Evolutionary conservation across 441 rosid species (phyloP).

Genomic region (Croton setiger): DNA sequence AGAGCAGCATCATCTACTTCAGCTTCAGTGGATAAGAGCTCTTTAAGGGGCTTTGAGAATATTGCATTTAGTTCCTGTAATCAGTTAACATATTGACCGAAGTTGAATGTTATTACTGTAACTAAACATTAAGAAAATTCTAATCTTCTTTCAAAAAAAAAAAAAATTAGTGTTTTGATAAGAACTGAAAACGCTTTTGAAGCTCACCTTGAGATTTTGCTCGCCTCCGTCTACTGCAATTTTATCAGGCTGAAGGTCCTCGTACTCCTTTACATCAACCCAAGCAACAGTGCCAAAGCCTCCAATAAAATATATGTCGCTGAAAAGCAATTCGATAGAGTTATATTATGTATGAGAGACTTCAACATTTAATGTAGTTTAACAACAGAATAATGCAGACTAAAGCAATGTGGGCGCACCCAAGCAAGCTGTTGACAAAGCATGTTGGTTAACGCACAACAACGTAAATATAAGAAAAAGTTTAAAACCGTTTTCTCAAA

Average conservation of each 20-base stretch:
- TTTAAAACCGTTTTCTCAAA: background rate
- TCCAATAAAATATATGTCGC: constrained; percentile 97
- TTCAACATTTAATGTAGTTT: too few species aligned
- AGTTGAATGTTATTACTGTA: too few species aligned
- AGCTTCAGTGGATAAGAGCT: constrained; percentile 51
- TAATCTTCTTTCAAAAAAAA: too few species aligned
- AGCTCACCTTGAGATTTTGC: constrained; percentile 73
- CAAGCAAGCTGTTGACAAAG: background rate
- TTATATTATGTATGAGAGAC: too few species aligned
- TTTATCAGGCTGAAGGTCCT: constrained; percentile 79
- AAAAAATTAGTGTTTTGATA: too few species aligned
- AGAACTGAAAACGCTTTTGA: constrained; percentile 5
- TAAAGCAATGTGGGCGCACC: background rate
- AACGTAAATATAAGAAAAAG: background rate
- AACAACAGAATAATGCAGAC: constrained; percentile 2
- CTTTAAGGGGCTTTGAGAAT: constrained; percentile 77
- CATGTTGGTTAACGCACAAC: background rate
- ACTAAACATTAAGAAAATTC: too few species aligned
- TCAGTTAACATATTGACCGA: too few species aligned
- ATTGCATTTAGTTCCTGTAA: constrained; percentile 73
- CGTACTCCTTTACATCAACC: constrained; percentile 92
- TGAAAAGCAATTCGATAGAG: constrained; percentile 21
- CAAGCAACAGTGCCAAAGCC: constrained; percentile 99
- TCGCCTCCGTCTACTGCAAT: constrained; percentile 96
- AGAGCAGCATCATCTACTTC: constrained; percentile 94